Evolutionary conservation across 108 stramenopile genomes (phyloP), one percentile per base, ranked within the genome.

Genomic region (Skeletonema costatum): DNA sequence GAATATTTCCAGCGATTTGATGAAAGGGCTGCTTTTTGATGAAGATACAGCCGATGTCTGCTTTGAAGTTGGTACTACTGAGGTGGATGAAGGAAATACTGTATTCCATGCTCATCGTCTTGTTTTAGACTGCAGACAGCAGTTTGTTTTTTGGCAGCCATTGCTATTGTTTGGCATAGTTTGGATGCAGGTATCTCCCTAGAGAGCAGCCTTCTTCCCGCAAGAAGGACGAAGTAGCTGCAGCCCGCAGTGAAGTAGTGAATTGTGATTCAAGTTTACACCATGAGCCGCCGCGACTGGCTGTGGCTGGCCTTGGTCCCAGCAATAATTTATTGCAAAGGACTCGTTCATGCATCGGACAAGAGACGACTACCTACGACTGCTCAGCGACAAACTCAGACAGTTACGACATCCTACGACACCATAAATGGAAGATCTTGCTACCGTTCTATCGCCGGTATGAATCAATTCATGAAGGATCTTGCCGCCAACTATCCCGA

Each of bases 381-480:
- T 48, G 46, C 14, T 14, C 50, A 51, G 7, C 19, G 21, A 56
- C 53, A 56, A 56, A 9, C 53, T 56, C 25, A 7, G 25, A 60
- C 68, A 59, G 8, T 62, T 25, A 32, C 68, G 31, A 30, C 6
- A 50, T 19, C 14, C 19, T 82, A 78, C 72, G 39, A 51, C 48
- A 76, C 71, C 41, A 82, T 82, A 16, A 12, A 36, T 6, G 72
- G 66, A 2, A 72, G 29, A 51, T 25, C 21, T n/a, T 82, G 81
- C 59, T 74, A 71, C 21, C 71, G 76, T 12, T 50, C 46, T 66
- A 12, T 82, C 41, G 12, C 48, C 44, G 81, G 81, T 1, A 82
- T 74, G 59, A 66, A 29, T 32, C 36, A 73, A 6, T 77, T 67
- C 71, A 73, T 82, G 67, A 12, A 19, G 31, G 76, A 82, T 32